Conservation (phyloP, 1,139 yeast species). For the Saccharomyces hybrid region DNA sequence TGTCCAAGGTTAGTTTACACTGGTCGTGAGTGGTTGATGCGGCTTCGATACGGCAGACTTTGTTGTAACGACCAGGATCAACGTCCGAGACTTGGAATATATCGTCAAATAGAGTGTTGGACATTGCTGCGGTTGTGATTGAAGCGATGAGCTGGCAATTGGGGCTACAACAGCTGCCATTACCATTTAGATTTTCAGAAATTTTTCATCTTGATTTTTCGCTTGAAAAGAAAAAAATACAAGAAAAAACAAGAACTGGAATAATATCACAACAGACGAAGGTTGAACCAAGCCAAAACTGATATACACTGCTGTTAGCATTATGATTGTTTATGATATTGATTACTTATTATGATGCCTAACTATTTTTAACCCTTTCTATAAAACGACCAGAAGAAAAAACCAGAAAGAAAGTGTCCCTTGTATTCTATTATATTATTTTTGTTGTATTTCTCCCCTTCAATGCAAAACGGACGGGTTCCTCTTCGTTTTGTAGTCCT, state of each 20-base stretch:
- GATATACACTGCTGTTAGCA: neutral
- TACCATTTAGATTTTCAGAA: neutral
- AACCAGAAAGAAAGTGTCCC: neutral
- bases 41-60: constrained; percentile 84
- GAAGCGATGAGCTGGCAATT: neutral
- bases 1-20: constrained; percentile 78
- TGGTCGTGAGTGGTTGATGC: constrained; percentile 79
- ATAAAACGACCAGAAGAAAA: neutral
- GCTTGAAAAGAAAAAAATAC: neutral
- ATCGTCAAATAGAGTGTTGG: constrained; percentile 86
- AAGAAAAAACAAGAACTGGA: neutral
- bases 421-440: neutral
- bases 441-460: no score
- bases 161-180: neutral
- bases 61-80: constrained; percentile 87
- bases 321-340: neutral
- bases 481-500: no score
- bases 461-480: no score
- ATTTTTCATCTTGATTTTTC: neutral
- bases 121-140: constrained; percentile 38
- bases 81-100: constrained; percentile 80
- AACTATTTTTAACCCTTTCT: neutral
- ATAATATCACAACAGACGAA: neutral
- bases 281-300: neutral
- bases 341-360: neutral